Base-by-base conservation (phyloP, 805 yeast species). In the Pichia paraexigua region DNA sequence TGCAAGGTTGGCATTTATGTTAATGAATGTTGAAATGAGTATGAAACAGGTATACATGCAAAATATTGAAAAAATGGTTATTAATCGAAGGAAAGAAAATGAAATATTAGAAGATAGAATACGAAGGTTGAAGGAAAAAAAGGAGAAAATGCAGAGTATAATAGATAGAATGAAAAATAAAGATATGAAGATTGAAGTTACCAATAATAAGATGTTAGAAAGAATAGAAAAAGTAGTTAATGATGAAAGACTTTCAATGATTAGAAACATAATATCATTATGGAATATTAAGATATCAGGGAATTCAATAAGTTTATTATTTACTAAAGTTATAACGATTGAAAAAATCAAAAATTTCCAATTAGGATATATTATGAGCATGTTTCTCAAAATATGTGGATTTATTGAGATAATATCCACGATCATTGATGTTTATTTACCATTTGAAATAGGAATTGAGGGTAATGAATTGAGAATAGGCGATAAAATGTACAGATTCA, bases 1-100 rank as follows among this genome's bases (percentile, higher is more conserved):
- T 8, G 65, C 68, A 1, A 56, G 63, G 44, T 50, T 68, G 45
- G 63, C 71, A 1, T 63, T 63, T 45, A 63, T 65, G 60, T 52
- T 68, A 13, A 45, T 67, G 45, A 62, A 57, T 41, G 65, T 67
- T 27, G 68, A 65, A 15, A 47, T 47, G 17, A 10, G 21, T 5
- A 41, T n/a, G 24, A 24, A 32, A 8, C 11, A 30, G 15, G 22
- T 37, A 2, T 17, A 47, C 20, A 25, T 51, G 9, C 10, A 32
- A 5, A 20, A 35, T 32, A 20, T 47, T 11, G 11, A n/a, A 12
- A 24, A 39, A 5, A 2, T 51, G 7, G 30, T 47, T 18, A 21
- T 12, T 15, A 3, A 1, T 15, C 41, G 44, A 32, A 30, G 43
- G 54, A 58, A 5, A 20, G 60, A 35, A 6, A 42, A 40, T 20